A percentile compares a stretch with the other conserved stretches of the same genome.
phyloP scores from a whole-genome alignment of 2,329 filamentous ascomycete genomes.

The Tolypocladium capitatum region DNA sequence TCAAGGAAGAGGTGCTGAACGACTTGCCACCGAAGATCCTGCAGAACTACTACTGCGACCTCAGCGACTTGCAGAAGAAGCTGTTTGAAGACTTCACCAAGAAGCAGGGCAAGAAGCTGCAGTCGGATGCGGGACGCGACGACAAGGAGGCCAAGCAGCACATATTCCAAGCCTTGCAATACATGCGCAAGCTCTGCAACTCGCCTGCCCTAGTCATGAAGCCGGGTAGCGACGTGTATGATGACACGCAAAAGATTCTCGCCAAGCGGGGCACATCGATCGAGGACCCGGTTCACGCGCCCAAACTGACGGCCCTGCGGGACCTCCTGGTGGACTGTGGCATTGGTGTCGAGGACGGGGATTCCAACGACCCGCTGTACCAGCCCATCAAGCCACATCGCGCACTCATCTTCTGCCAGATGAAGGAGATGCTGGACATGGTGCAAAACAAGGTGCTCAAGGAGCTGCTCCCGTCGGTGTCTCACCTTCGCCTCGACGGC shows the following conservation, averaged over 20 bases:
- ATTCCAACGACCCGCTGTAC: constrained; percentile 45
- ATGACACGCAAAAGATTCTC: constrained; percentile 71
- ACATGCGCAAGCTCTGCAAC: constrained; percentile 99
- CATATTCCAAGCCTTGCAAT: constrained; percentile 97
- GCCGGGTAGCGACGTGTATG: constrained; percentile 80
- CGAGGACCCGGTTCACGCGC: constrained; percentile 76
- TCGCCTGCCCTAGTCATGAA: constrained; percentile 95
- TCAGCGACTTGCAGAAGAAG: constrained; percentile 86
- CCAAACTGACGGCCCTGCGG: constrained; percentile 78
- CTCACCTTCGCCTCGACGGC: constrained; percentile 88
- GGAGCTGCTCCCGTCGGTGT: constrained; percentile 81
- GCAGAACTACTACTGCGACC: constrained; percentile 98
- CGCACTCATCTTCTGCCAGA: constrained; percentile 94
- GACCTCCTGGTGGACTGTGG: constrained; percentile 97
- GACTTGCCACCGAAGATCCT: constrained; percentile 96
- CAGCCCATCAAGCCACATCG: constrained; percentile 91
- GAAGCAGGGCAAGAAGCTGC: constrained; percentile 80
- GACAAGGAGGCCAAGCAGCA: constrained; percentile 95
- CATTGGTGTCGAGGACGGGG: constrained; percentile 65
- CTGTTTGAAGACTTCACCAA: constrained; percentile 94
- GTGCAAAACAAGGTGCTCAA: constrained; percentile 89
- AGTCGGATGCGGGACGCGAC: constrained; percentile 66
- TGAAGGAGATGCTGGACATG: constrained; percentile 99
- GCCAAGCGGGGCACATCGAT: constrained; percentile 67
- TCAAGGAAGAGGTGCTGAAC: constrained; percentile 95